Evolutionary conservation across 345 rosid species (phyloP).

Genomic region (Arabis hirsuta): DNA sequence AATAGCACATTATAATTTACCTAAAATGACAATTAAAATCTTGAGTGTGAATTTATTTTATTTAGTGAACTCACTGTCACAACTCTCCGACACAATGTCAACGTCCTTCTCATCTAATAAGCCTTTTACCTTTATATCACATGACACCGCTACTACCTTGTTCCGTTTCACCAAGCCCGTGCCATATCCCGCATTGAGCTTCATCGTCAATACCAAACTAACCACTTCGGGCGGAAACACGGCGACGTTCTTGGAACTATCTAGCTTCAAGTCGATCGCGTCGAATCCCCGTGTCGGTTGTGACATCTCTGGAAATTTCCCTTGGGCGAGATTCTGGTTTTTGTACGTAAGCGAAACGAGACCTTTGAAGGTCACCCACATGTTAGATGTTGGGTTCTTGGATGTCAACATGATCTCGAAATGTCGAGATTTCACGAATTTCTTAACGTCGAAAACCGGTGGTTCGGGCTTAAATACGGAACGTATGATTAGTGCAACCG

Average conservation of each 20-base stretch:
- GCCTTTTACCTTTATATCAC: conserved; percentile 56
- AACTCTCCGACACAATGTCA: conserved; percentile 51
- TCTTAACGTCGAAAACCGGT: conserved; percentile 23
- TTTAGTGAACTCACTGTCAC: conserved; percentile 46
- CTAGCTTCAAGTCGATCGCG: conserved; percentile 21
- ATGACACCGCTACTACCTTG: conserved; percentile 45
- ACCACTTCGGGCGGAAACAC: conserved; percentile 7
- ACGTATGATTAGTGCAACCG: conserved; percentile 15
- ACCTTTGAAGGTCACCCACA: conserved; percentile 37
- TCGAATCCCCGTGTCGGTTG: conserved; percentile 2
- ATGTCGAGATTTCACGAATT: conserved; percentile 12
- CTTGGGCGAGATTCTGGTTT: conserved; percentile 22
- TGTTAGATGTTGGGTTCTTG: conserved; percentile 29
- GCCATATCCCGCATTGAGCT: conserved; percentile 26
- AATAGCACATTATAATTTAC: neutral
- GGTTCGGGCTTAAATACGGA: conserved; percentile 30
- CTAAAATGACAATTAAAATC: neutral
- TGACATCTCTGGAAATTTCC: conserved; percentile 26
- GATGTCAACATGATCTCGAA: conserved; percentile 28
- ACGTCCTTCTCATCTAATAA: conserved; percentile 37
- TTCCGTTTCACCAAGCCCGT: conserved; percentile 40
- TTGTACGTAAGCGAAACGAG: conserved; percentile 22
- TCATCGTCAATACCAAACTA: conserved; percentile 38
- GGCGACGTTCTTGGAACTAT: conserved; percentile 6
- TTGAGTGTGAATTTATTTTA: neutral